Evolutionary conservation across 169 alveolate genomes (phyloP), one percentile per base, ranked within the genome.

Genomic region (Cryptosporidium sp.): DNA sequence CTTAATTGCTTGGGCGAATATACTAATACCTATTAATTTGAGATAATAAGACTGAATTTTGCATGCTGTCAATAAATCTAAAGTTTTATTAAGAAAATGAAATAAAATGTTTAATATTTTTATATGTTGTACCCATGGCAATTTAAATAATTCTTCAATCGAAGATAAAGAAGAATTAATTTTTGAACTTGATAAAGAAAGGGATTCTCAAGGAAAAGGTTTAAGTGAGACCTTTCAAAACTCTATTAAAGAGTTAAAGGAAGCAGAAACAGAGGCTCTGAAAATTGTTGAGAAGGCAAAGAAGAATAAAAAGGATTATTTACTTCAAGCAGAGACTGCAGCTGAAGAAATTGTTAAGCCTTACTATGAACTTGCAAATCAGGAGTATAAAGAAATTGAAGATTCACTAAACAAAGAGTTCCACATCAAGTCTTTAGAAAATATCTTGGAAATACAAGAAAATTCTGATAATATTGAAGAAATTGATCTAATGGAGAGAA

Each of bases 331-430:
- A 65, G 68, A 80, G 53, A 45, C 35, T 21, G 89, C 75, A 3
- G 89, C 89, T 58, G 29, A 23, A 29, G 89, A 80, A 65, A 80
- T 80, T 26, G 80, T 80, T n/a, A 58, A 44, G 53, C 89, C 89
- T 5, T 80, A 80, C n/a, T 80, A 80, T 80, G 67, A 80, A 7
- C 72, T 80, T 39, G 89, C 89, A 45, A 16, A 29, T 14, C 60
- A 80, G 14, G 89, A 80, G 45, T 62, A 62, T 23, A 80, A 23
- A 10, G 80, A 80, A 80, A 80, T 80, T 61, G 89, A 80, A 23
- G 35, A 5, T 37, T 62, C 89, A 23, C 37, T 80, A 6, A 62
- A 80, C 45, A 58, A 51, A 60, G 80, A 80, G 44, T n/a, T 80
- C 21, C 89, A 80, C 44, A 80, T 80, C 21, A 80, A 80, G 31